Percentiles rank a stretch among this genome's conserved stretches.
phyloP scores from a whole-genome alignment of 306 rosid genomes.

The Mimosa pudica region DNA sequence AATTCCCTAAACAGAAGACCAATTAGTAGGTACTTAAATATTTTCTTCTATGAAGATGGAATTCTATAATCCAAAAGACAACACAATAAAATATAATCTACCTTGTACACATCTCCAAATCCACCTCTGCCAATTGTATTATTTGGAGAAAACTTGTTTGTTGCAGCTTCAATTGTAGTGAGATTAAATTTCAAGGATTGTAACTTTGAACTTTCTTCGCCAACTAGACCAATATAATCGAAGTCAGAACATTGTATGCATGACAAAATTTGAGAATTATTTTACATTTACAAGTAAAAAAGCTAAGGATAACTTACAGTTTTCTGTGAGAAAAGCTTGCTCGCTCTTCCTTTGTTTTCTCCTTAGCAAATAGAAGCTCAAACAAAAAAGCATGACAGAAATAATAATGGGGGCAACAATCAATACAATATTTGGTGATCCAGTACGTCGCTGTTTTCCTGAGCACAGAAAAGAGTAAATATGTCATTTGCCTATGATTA shows the following conservation, averaged over 20 bases:
- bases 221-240: neutral
- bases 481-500: neutral
- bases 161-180: neutral
- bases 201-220: neutral
- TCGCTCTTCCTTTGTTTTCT: neutral
- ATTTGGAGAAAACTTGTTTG: neutral
- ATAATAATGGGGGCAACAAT: neutral
- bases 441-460: neutral
- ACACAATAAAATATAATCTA: neutral
- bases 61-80: neutral
- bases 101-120: constrained; percentile 9
- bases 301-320: neutral
- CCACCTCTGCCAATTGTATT: neutral
- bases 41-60: neutral
- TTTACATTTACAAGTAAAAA: neutral
- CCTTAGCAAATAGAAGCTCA: neutral
- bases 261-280: too few relatives aligned
- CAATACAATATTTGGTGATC: neutral
- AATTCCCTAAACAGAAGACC: constrained; percentile 18
- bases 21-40: too few relatives aligned
- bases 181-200: neutral
- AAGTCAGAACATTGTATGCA: too few relatives aligned
- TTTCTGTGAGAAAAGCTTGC: neutral
- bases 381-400: neutral
- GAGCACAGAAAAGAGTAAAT: neutral